Base-by-base conservation (phyloP, 2,329 filamentous ascomycete genomes). In the Arachnomyces sp. region DNA sequence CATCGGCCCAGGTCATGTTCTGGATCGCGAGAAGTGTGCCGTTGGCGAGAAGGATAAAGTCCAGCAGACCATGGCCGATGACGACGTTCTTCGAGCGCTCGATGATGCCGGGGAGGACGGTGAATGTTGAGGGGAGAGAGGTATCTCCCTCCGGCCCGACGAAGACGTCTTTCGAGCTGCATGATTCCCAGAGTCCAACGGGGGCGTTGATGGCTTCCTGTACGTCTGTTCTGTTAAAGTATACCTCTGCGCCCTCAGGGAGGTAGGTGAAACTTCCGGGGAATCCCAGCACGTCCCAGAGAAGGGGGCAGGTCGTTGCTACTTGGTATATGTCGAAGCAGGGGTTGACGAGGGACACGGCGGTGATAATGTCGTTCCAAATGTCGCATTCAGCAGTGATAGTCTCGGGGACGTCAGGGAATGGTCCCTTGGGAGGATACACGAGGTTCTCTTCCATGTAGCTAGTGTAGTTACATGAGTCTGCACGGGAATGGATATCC, bases 311-410 rank as follows among this genome's bases (percentile, higher is more conserved):
- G 9, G 79, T 83, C 3, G 77, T 79, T 2, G 76, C 76, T 11
- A 90, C 74, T 36, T 84, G 76, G 62, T 90, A 92, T 8, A 85
- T 67, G 57, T 87, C 78, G 63, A 84, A 93, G 67, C 86, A 92
- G 0, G 86, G 86, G 63, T 92, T 92, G 28, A 77, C 60, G 1
- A 66, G 54, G 3, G 68, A 46, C 6, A 73, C 72, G 21, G 77
- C 80, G 0, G 68, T 49, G 50, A 66, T 67, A 21, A 85, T 73
- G 15, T 73, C 65, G 42, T 71, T 59, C 51, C 73, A 83, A 14
- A 86, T 52, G 36, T 69, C 67, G 56, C 84, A 89, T 3, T 68
- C 71, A 0, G 62, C 53, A 0, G 63, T 63, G 28, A 63, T 49
- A 17, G 65, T 59, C 37, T 64, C 59, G 15, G 59, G 57, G 44